Evolutionary conservation across 352 stramenopile species (phyloP).

Genomic region (Phytophthora europaea): DNA sequence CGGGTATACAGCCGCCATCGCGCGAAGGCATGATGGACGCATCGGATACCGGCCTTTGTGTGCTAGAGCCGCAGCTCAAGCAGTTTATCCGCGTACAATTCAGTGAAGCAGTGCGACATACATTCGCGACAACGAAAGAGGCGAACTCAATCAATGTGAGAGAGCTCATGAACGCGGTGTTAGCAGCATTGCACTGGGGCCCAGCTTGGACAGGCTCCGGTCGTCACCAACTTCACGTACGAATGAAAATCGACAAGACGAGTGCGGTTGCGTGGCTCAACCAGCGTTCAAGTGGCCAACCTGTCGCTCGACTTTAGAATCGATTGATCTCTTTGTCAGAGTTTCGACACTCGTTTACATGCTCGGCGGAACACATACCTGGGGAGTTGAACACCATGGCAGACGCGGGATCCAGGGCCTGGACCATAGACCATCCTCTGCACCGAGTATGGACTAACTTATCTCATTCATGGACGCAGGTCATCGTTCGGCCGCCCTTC

Average conservation of each 20-base stretch:
- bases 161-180: constrained; percentile 3
- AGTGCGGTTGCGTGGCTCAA: not conserved
- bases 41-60: constrained; percentile 10
- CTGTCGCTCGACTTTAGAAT: not conserved
- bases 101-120: not conserved
- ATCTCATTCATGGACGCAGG: constrained; percentile 10
- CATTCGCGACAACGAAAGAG: not conserved
- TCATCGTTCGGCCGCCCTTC: not conserved
- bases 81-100: constrained; percentile 3
- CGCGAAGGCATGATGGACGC: constrained; percentile 17
- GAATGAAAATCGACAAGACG: constrained; percentile 4
- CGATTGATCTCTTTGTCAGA: not conserved
- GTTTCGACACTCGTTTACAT: not conserved
- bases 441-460: constrained; percentile 7
- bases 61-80: not conserved
- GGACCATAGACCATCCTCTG: not conserved
- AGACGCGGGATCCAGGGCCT: constrained; percentile 10
- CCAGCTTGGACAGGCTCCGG: not conserved
- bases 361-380: constrained; percentile 2
- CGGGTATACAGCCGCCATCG: not conserved
- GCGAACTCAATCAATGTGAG: constrained; percentile 9
- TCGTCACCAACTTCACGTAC: not conserved
- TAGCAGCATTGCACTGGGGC: constrained; percentile 5
- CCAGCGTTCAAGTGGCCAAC: not conserved
- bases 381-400: constrained; percentile 6